These are phyloP conservation scores for Candida vartiovaarae DNA, from an alignment of 805 yeast genomes.

Conservation along the genomic window DNA sequence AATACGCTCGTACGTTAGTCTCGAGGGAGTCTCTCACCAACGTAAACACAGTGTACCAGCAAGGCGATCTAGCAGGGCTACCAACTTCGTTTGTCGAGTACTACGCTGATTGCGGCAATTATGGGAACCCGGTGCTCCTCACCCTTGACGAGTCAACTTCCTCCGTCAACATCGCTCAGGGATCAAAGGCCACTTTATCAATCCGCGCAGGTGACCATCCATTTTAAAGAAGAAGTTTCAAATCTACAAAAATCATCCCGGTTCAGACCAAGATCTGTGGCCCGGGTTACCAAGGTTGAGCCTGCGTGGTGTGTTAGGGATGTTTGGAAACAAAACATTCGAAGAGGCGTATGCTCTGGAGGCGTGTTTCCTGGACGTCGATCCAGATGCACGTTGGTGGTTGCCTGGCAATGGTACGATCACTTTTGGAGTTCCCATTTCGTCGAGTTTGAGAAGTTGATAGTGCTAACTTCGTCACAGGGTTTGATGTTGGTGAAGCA, in stretches of 20 bases:
- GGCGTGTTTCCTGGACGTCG: conserved; percentile 51
- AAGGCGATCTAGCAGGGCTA: conserved; percentile 32
- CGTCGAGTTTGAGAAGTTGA: conserved; percentile 57
- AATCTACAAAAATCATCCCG: conserved; percentile 48
- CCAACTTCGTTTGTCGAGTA: conserved; percentile 73
- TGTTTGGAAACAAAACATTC: conserved; percentile 28
- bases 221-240: conserved; percentile 30
- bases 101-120: conserved; percentile 61
- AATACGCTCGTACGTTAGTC: conserved; percentile 55
- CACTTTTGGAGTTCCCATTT: conserved; percentile 58
- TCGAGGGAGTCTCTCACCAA: conserved; percentile 50
- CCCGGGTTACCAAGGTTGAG: conserved; percentile 68
- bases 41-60: conserved; percentile 43
- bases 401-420: conserved; percentile 51
- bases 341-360: conserved; percentile 27
- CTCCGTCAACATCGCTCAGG: conserved; percentile 47
- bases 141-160: conserved; percentile 63
- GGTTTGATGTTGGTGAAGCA: conserved; percentile 84
- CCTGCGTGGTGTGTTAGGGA: conserved; percentile 50
- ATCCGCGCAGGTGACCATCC: conserved; percentile 64
- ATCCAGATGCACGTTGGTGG: conserved; percentile 70
- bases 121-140: conserved; percentile 58
- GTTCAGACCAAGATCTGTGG: conserved; percentile 47
- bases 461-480: conserved; percentile 65
- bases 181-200: conserved; percentile 50